Evolutionary conservation across 129 eudicot species (phyloP), one percentile per base, ranked within the genome.

Genomic region (Ambrosia trifida): DNA sequence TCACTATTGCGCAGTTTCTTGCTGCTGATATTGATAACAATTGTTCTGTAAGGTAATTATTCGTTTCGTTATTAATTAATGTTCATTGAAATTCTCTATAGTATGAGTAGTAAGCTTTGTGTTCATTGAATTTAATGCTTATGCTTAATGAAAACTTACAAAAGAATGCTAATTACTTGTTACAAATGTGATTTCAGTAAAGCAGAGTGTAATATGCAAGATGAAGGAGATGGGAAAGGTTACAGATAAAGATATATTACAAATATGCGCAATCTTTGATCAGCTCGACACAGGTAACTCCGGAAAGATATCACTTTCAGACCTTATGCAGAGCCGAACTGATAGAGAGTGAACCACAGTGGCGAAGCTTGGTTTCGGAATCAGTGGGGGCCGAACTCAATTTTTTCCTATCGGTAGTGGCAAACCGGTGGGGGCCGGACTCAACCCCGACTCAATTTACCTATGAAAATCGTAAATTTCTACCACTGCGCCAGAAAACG

Each of bases 181-280:
- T 11, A 18, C 1, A 7, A 31, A 68, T 33, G 44, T 30, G 3
- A 24, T 13, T 85, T 88, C 97, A 91, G 95, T 60, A 91, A 91
- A 72, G 84, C 92, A 2, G 92, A 91, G 69, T 33, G 97, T 85
- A 12, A 81, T 91, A 72, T 91, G 88, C 95, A 91, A 87, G 78
- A 89, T 90, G 5, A 90, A 87, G 83, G 97, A 83, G 79, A 90
- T 90, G 97, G 89, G 88, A 40, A 85, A 82, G 72, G 82, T 91
- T 40, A 53, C 95, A 62, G 95, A 91, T 14, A 85, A 88, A 80
- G 97, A 91, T 20, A 76, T 91, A 17, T 19, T 76, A 62, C 86
- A 74, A 78, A 91, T 91, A 61, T 88, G 92, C 82, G 63, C 78
- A 67, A 87, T 82, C 38, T 91, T 91, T 68, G 97, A 91, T 58